These are phyloP conservation scores for Pichia sp. DNA, from an alignment of 1,139 yeast species.

Conservation along the genomic window DNA sequence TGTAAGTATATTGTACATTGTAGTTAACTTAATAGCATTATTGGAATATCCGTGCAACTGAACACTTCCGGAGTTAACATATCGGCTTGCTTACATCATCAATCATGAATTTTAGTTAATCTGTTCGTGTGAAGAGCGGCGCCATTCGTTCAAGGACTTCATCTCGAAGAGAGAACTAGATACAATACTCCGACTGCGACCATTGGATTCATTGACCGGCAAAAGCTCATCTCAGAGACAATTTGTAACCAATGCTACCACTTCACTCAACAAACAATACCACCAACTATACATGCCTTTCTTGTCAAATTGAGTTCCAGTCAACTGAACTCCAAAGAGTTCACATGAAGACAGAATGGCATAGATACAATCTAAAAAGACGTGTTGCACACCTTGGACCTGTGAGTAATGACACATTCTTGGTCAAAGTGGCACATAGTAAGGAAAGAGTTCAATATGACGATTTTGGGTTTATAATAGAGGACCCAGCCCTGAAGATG, in stretches of 20 bases:
- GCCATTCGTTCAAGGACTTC: no score
- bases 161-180: no score
- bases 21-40: no score
- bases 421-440: conserved; percentile 24
- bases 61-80: no score
- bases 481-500: conserved; percentile 12
- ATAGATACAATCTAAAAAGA: conserved; percentile 84
- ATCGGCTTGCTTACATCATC: no score
- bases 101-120: no score
- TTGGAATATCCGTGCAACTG: no score
- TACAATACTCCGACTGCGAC: no score
- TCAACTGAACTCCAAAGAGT: conserved; percentile 74
- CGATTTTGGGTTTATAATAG: conserved; percentile 55
- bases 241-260: conserved; percentile 17
- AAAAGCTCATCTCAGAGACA: no score
- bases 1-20: no score
- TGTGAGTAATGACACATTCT: conserved; percentile 53
- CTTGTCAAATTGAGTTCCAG: conserved; percentile 75
- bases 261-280: conserved; percentile 18
- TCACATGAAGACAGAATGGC: conserved; percentile 98
- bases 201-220: no score
- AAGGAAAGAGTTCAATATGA: conserved; percentile 40
- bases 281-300: conserved; percentile 64
- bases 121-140: no score
- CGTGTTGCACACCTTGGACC: conserved; percentile 82